phyloP scores from a whole-genome alignment of 1,284 basidiomycete genomes.

The Phellopilus nigrolimitatus region DNA sequence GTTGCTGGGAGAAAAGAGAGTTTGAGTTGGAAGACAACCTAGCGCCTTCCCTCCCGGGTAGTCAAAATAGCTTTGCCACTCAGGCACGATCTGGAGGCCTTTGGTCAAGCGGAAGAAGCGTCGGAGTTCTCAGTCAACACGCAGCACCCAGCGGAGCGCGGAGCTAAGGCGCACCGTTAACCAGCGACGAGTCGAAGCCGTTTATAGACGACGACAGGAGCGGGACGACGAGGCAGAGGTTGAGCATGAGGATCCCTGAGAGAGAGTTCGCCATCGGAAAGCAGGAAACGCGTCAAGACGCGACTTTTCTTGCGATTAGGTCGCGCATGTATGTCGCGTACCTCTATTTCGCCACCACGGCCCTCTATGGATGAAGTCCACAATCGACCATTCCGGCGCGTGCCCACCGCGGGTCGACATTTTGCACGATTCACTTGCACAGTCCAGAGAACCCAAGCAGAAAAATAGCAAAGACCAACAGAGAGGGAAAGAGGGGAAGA shows the following conservation, averaged over 20 bases:
- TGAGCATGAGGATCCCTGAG: conserved; percentile 54
- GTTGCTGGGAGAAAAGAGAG: not conserved
- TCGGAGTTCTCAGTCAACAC: not conserved
- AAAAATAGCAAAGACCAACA: not conserved
- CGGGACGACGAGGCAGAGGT: conserved; percentile 54
- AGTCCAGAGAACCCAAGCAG: not conserved
- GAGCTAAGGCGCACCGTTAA: conserved; percentile 48
- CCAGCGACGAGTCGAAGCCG: conserved; percentile 57
- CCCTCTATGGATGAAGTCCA: conserved; percentile 25
- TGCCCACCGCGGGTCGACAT: not conserved
- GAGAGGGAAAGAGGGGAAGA: conserved; percentile 1
- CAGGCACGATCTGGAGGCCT: conserved; percentile 63
- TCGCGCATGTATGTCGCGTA: conserved; percentile 26
- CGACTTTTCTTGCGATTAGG: not conserved
- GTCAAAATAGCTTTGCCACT: conserved; percentile 52
- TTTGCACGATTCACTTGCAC: not conserved
- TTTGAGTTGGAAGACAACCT: conserved; percentile 38
- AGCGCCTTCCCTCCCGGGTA: conserved; percentile 47
- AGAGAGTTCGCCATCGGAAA: no score
- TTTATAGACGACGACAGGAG: conserved; percentile 57
- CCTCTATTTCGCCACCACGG: conserved; percentile 35
- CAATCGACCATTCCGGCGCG: conserved; percentile 16
- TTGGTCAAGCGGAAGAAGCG: not conserved
- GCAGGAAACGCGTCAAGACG: not conserved
- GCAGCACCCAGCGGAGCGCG: no score